These are phyloP conservation scores for Proliferodiscus dingleyae DNA, from an alignment of 2,329 filamentous ascomycete species.

Conservation along the genomic window DNA sequence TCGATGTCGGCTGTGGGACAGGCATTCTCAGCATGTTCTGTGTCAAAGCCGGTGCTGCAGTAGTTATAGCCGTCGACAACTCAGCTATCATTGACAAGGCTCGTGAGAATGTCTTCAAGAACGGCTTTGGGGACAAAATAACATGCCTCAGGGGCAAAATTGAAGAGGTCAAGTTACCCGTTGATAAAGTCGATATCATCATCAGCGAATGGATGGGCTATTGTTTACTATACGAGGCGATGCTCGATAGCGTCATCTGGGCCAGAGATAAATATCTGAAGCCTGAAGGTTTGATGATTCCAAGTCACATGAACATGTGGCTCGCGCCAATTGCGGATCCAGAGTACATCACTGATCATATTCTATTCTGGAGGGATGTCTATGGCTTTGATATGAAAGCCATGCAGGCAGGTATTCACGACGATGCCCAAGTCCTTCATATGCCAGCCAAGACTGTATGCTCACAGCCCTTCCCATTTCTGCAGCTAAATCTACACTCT, in stretches of 20 bases:
- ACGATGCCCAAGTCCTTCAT: conserved; percentile 74
- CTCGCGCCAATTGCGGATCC: conserved; percentile 75
- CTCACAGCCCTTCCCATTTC: conserved; percentile 60
- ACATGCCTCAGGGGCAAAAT: conserved; percentile 80
- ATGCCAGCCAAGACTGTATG: conserved; percentile 58
- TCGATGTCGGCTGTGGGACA: conserved; percentile 85
- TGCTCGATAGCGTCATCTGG: conserved; percentile 88
- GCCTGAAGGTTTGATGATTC: conserved; percentile 76
- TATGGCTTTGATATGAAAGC: conserved; percentile 93
- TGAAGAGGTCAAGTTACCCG: conserved; percentile 76
- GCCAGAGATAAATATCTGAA: conserved; percentile 83
- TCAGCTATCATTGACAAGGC: conserved; percentile 86
- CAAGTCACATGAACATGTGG: conserved; percentile 78
- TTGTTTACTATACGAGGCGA: conserved; percentile 86
- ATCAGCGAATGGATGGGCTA: conserved; percentile 99
- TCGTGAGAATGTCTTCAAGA: conserved; percentile 76
- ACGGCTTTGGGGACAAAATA: conserved; percentile 68
- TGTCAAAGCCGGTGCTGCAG: conserved; percentile 79
- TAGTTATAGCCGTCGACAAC: conserved; percentile 88
- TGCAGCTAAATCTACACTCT: conserved; percentile 71
- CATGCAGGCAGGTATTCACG: conserved; percentile 78
- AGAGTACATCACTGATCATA: conserved; percentile 71
- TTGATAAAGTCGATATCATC: conserved; percentile 84
- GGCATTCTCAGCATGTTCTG: conserved; percentile 94
- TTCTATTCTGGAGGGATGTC: conserved; percentile 84